Base-by-base conservation (phyloP, 2,329 filamentous ascomycete species). In the Elsinoe perseae region DNA sequence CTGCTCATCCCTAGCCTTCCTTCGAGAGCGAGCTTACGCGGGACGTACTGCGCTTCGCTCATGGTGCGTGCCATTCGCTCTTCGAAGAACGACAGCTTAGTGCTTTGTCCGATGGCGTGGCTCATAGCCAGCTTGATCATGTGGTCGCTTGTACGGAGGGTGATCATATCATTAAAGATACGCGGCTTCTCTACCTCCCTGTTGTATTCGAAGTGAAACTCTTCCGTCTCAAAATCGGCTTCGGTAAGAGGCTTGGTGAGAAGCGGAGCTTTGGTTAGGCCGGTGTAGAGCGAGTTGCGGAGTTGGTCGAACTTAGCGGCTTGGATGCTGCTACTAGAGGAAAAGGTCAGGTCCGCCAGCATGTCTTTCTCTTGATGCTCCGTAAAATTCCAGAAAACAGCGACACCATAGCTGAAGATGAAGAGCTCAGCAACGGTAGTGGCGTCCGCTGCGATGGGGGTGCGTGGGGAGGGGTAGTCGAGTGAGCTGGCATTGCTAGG, bases 131-230 rank as follows among this genome's bases (percentile, higher is more conserved):
- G 79, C 73, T 97, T 97, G 69, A 97, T 95, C 92, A 98, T 97
- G 73, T 98, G 93, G 73, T 98, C 93, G 36, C 89, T 85, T 59
- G 89, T 95, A 60, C 95, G 80, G 43, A 98, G 76, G 0, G 93
- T 98, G 65, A 98, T 97, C 93, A 98, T 98, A 71, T 98, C 93
- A 72, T 98, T 97, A 75, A 95, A 98, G 27, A 98, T 87, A 57
- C 93, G 82, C 3, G 93, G 93, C 50, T 91, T 82, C 60, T 90
- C 86, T 30, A 93, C 89, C 57, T 89, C 80, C 0, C 83, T 80
- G 64, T 89, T 95, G 75, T 98, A 98, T 70, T 97, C 91, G 68
- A 98, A 98, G 68, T 98, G 92, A 65, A 98, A 96, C 68, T 97
- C 92, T 68, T 98, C 93, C 0, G 87, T 98, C 74, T 98, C 93